Conservation (phyloP, 352 stramenopile species). For the Phytophthora multivora region DNA sequence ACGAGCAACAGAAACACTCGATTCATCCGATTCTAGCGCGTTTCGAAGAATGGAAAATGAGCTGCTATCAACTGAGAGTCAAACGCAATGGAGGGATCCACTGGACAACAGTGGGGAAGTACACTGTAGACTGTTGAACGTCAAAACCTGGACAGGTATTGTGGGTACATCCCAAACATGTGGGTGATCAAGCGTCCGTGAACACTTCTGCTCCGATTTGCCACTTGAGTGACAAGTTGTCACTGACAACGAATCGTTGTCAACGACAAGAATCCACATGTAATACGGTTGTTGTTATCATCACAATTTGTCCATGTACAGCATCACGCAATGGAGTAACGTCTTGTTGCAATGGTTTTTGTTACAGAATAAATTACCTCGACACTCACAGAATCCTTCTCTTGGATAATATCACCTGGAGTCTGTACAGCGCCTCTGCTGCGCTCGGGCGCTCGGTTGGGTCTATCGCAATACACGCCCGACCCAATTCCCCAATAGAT, state of each 20-base stretch:
- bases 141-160: neutral
- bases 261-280: no score
- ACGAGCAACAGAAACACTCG: neutral
- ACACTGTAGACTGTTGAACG: neutral
- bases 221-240: neutral
- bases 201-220: neutral
- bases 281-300: no score
- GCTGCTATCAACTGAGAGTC: neutral
- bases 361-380: constrained; percentile 3
- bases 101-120: neutral
- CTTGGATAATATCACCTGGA: constrained; percentile 9
- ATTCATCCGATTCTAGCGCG: constrained; percentile 18
- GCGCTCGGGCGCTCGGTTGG: constrained; percentile 8
- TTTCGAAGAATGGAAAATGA: constrained; percentile 8
- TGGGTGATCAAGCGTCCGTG: constrained; percentile 5
- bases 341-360: no score
- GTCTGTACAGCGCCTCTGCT: constrained; percentile 13
- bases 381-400: constrained; percentile 3
- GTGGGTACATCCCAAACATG: neutral
- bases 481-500: constrained; percentile 16
- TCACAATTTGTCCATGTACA: no score
- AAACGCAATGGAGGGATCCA: constrained; percentile 1
- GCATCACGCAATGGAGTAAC: no score
- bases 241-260: no score
- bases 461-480: constrained; percentile 25